phyloP scores from a whole-genome alignment of 2,329 filamentous ascomycete species.

The Cladophialophora chaetospira region DNA sequence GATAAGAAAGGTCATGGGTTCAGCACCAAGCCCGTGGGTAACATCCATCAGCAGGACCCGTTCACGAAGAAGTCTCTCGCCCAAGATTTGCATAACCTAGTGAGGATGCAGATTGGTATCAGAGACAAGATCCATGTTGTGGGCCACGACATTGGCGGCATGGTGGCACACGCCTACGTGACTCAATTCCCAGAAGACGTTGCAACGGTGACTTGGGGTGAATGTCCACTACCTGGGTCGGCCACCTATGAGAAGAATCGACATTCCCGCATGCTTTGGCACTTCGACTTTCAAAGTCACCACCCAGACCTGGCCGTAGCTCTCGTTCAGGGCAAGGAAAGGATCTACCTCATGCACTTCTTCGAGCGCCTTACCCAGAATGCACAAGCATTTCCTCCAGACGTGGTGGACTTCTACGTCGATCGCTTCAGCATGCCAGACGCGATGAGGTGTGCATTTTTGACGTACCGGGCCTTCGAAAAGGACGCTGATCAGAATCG shows the following conservation, averaged over 20 bases:
- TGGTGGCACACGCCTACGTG: constrained; percentile 46
- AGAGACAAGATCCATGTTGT: constrained; percentile 32
- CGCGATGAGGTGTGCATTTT: not conserved
- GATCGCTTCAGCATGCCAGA: not conserved
- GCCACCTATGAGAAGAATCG: constrained; percentile 44
- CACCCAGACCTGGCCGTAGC: constrained; percentile 44
- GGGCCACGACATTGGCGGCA: constrained; percentile 53
- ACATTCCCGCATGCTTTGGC: constrained; percentile 44
- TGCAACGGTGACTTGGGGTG: constrained; percentile 45
- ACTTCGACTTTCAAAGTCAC: constrained; percentile 47
- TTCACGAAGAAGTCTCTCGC: constrained; percentile 48
- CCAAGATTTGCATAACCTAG: constrained; percentile 41
- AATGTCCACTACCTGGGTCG: constrained; percentile 46
- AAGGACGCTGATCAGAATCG: not conserved
- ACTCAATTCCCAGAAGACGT: constrained; percentile 37
- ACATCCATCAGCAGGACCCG: constrained; percentile 32
- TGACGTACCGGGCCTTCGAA: not conserved
- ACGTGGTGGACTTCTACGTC: not conserved
- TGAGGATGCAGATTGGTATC: constrained; percentile 35
- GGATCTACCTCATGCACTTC: constrained; percentile 1
- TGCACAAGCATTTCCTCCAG: not conserved
- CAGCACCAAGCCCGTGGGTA: constrained; percentile 21
- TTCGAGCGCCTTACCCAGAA: not conserved
- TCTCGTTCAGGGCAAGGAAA: not conserved
- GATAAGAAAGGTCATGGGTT: constrained; percentile 32